Evolutionary conservation across 208 protist species (phyloP), one percentile per base, ranked within the genome.

Genomic region (Herpetomonas samuelpessoai): DNA sequence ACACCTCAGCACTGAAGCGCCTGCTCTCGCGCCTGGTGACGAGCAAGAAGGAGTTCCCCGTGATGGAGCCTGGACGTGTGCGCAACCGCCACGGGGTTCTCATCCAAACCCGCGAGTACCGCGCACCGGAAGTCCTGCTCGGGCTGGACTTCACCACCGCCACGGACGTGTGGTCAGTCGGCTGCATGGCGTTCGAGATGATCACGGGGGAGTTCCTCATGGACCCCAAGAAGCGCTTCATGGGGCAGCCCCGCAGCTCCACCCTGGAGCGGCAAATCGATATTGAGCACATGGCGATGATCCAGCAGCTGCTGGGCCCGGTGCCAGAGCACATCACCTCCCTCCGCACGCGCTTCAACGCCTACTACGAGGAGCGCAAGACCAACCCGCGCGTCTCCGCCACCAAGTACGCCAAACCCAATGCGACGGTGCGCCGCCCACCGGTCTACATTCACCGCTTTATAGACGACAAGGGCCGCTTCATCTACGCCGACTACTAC

Each of bases 91-190:
- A 65, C 41, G 89, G 89, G 3, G 79, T 75, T 3, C 72, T 87
- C 29, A 96, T 97, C 51, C 93, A 97, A 69, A 97, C 93, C 2
- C 75, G 91, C 14, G 88, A 97, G 70, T 97, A 97, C 76, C 76
- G 92, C 22, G 84, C 85, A 4, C 92, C 92, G 18, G 92, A 97
- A 67, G 86, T 96, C 28, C 56, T 97, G 21, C 74, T 96, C 19
- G 92, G 92, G 6, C 51, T 87, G 7, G 78, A 94, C 58, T 96
- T 92, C 72, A 96, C 89, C 48, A 79, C 78, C 51, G 81, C 79
- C 27, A 88, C 78, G 14, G 95, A 98, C 60, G 68, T 97, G 25
- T 98, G 93, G 93, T 87, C 80, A 61, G 72, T 98, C 4, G 95
- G 93, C 22, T 97, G 92, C 68, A 85, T 95, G 63, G 77, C 83